These are phyloP conservation scores for Fusarium udum DNA, from an alignment of 2,329 filamentous ascomycete species.

Conservation along the genomic window DNA sequence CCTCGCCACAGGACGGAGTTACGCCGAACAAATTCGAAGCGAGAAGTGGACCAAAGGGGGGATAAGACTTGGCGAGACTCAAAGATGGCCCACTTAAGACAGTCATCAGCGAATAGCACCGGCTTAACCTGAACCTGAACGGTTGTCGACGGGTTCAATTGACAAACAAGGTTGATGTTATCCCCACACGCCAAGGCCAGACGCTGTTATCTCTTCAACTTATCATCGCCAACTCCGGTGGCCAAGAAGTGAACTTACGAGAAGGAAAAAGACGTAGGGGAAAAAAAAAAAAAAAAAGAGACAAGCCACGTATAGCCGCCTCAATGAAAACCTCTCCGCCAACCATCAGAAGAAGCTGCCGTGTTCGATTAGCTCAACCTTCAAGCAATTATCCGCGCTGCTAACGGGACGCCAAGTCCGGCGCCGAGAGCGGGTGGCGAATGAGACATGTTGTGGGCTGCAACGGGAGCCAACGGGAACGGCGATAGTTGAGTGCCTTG, in stretches of 20 bases:
- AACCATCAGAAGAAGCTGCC: constrained; percentile 23
- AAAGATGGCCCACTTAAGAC: not conserved
- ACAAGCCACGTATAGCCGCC: constrained; percentile 15
- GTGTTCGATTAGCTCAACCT: constrained; percentile 15
- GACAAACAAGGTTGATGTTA: constrained; percentile 26
- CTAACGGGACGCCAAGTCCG: constrained; percentile 22
- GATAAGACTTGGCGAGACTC: constrained; percentile 3
- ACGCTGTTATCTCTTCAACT: not conserved
- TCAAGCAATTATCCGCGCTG: constrained; percentile 20
- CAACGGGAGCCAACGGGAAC: constrained; percentile 29
- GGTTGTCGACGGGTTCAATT: constrained; percentile 4
- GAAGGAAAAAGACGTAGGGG: not conserved
- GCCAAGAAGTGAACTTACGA: not conserved
- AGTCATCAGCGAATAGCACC: constrained; percentile 9
- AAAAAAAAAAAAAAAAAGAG: not conserved
- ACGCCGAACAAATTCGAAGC: constrained; percentile 13
- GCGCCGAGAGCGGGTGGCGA: constrained; percentile 29
- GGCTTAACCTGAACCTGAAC: not conserved
- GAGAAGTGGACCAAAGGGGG: constrained; percentile 1
- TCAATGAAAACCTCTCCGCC: not conserved
- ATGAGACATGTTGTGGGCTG: constrained; percentile 5
- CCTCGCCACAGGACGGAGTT: constrained; percentile 29
- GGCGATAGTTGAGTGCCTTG: not conserved
- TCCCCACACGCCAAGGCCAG: not conserved
- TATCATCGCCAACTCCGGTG: constrained; percentile 20